Evolutionary conservation across 2,329 filamentous ascomycete species (phyloP).

Genomic region (Macrophomina phaseolina): DNA sequence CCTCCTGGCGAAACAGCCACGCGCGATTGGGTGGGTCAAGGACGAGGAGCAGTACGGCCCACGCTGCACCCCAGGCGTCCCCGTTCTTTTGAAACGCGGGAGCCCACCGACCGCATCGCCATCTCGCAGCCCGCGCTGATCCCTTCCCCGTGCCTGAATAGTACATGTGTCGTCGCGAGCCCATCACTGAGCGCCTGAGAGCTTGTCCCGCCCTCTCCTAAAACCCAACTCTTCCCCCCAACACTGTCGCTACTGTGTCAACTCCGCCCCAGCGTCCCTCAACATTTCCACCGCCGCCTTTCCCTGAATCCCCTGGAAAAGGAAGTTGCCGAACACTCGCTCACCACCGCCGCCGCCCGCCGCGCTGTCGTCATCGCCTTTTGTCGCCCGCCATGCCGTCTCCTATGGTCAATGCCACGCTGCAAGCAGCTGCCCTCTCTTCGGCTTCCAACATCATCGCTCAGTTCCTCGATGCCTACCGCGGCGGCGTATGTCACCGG

Average conservation of each 20-base stretch:
- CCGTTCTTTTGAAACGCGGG: conserved; percentile 19
- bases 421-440: conserved; percentile 41
- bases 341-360: conserved; percentile 25
- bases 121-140: conserved; percentile 21
- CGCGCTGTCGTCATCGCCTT: conserved; percentile 31
- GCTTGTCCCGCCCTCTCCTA: conserved; percentile 20
- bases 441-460: conserved; percentile 46
- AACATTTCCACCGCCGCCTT: background rate
- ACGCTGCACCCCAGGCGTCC: conserved; percentile 15
- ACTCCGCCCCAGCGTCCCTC: background rate
- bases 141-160: conserved; percentile 22
- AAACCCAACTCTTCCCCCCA: background rate
- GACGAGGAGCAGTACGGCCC: background rate
- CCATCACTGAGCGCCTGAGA: conserved; percentile 9
- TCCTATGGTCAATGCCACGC: conserved; percentile 29
- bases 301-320: background rate
- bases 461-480: conserved; percentile 44
- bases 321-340: background rate
- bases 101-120: background rate
- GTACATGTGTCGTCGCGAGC: conserved; percentile 10
- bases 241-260: conserved; percentile 22
- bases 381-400: conserved; percentile 39
- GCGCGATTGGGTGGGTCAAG: background rate
- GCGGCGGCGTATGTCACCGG: conserved; percentile 32
- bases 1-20: background rate